Conservation (phyloP, 2,329 filamentous ascomycete genomes). For the Zymoseptoria tritici region DNA sequence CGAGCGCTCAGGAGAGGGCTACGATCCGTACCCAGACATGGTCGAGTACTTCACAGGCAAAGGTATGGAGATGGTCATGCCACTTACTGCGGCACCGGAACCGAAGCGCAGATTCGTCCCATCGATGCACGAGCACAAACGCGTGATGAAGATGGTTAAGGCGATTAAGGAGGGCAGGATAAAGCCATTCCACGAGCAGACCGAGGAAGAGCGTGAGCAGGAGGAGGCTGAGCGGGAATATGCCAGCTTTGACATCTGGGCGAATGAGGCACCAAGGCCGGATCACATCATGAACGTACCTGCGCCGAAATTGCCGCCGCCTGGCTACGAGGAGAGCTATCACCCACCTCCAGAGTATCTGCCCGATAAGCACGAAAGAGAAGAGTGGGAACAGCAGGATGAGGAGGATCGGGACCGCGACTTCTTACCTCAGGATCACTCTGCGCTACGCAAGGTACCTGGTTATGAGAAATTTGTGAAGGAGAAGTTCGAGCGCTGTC, state of each 20-base stretch:
- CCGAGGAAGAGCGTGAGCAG: slow-evolving; percentile 47
- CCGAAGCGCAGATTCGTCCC: slow-evolving; percentile 93
- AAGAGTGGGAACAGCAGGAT: slow-evolving; percentile 76
- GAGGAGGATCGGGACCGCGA: slow-evolving; percentile 87
- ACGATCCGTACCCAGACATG: slow-evolving; percentile 87
- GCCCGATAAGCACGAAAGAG: slow-evolving; percentile 74
- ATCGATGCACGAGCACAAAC: slow-evolving; percentile 93
- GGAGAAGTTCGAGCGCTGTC: slow-evolving; percentile 88
- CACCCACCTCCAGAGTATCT: slow-evolving; percentile 94
- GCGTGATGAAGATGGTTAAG: slow-evolving; percentile 93
- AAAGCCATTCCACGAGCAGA: slow-evolving; percentile 73
- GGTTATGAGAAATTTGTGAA: slow-evolving; percentile 87
- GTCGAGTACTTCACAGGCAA: slow-evolving; percentile 91
- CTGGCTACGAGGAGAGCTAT: slow-evolving; percentile 91
- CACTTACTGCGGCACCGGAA: slow-evolving; percentile 85
- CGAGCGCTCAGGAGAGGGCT: slow-evolving; percentile 77
- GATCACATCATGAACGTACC: slow-evolving; percentile 92
- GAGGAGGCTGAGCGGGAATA: slow-evolving; percentile 66
- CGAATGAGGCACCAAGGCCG: slow-evolving; percentile 74
- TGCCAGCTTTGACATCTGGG: slow-evolving; percentile 84
- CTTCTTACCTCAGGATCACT: slow-evolving; percentile 75
- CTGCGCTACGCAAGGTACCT: slow-evolving; percentile 81
- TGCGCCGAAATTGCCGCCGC: slow-evolving; percentile 85
- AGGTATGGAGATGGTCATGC: slow-evolving; percentile 79
- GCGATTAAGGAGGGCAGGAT: slow-evolving; percentile 93